Evolutionary conservation across 2,329 filamentous ascomycete genomes (phyloP).

Genomic region (Chaetomiaceae sp.): DNA sequence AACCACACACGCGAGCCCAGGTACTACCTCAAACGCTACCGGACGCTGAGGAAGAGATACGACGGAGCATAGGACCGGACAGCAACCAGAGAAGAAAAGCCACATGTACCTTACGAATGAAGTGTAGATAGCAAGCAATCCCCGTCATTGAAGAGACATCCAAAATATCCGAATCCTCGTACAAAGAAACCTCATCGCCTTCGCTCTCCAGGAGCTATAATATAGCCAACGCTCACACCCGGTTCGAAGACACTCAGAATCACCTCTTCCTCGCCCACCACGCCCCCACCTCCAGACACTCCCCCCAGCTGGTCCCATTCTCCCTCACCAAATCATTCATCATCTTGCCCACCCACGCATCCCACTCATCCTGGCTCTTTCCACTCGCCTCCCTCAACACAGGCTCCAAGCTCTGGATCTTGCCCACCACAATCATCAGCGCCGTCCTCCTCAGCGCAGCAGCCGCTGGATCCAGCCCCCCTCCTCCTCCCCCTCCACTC

Average conservation of each 20-base stretch:
- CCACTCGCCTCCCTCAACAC: constrained; percentile 75
- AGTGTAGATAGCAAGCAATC: background rate
- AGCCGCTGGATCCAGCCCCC: constrained; percentile 60
- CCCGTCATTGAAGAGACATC: background rate
- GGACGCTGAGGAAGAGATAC: constrained; percentile 79
- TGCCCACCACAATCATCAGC: constrained; percentile 73
- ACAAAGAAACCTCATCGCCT: background rate
- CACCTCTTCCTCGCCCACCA: constrained; percentile 77
- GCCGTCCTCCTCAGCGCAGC: constrained; percentile 72
- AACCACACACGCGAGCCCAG: constrained; percentile 38
- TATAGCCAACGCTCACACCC: background rate
- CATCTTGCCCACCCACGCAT: constrained; percentile 83
- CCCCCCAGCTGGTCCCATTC: constrained; percentile 73
- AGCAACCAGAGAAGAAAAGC: background rate
- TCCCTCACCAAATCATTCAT: constrained; percentile 78
- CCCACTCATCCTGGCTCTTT: constrained; percentile 90
- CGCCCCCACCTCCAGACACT: constrained; percentile 81
- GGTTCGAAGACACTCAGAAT: background rate
- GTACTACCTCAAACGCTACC: constrained; percentile 90
- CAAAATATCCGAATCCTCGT: background rate
- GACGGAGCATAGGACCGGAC: constrained; percentile 37
- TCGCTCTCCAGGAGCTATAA: background rate
- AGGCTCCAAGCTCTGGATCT: constrained; percentile 82
- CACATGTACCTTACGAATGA: too few relatives aligned
- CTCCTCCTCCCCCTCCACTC: constrained; percentile 15